Base-by-base conservation (phyloP, 805 yeast species). In the Ogataea glucozyma region DNA sequence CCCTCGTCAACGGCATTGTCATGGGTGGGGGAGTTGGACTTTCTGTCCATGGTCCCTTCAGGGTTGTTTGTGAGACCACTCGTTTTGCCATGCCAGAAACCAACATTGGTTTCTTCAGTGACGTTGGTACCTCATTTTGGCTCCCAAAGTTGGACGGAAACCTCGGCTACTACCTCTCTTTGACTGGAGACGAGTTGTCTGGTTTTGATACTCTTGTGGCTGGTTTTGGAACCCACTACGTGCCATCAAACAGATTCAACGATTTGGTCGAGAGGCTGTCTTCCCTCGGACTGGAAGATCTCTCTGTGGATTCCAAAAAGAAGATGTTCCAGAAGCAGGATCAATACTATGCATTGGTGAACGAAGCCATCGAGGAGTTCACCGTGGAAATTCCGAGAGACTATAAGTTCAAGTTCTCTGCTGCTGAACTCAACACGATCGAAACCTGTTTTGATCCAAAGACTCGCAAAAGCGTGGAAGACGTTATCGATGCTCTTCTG, bases 11-110 rank as follows among this genome's bases (percentile, higher is more conserved):
- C 60, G 97, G 98, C 17, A 87, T 91, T 55, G 88, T 91, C 20
- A 88, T 93, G 96, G 99, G 98, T 42, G 98, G 98, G 40, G 98
- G 98, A 54, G 96, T 89, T 32, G 98, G 99, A 4, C 69, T 93
- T 33, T 75, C 91, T 0, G 84, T 88, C 31, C 98, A 93, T 66
- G 83, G 88, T 10, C 91, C 97, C 3, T 91, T 91, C 72, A 79
- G 98, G 59, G 70, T 93, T 27, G 95, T 95, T n/a, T 86, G 96
- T 31, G 97, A 91, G 56, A 76, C 78, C 56, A 90, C 98, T 9
- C 76, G 83, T 61, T 77, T 89, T 69, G 96, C 98, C 48, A 93
- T 93, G 99, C 98, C 99, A 7, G 98, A 93, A 67, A 85, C 95
- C 74, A 89, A 87, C 58, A 93, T 93, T 62, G 99, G 99, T 1